Base-by-base conservation (phyloP, 163 green algal species). In the Scenedesmus sp. region DNA sequence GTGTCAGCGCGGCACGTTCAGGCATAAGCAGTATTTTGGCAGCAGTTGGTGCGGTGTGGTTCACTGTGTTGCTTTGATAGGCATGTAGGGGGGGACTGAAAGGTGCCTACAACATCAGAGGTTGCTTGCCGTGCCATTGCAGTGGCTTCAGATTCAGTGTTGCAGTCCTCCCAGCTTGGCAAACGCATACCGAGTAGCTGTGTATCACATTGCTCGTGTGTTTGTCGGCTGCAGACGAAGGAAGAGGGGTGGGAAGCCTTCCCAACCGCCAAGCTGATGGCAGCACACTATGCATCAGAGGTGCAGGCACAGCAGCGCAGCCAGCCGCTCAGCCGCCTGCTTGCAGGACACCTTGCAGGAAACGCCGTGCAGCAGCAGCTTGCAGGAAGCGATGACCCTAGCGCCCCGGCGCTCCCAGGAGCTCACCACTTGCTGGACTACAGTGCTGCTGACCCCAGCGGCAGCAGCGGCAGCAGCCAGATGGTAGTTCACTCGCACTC, bases 171-270 rank as follows among this genome's bases (percentile, higher is more conserved):
- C n/a, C 61, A 30, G 61, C 61, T 33, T 73, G 61, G 53, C 53
- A 30, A 13, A 68, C 15, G 16, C 16, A 7, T 68, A 68, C 18
- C 3, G 15, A 35, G 12, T 51, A 35, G 9, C 12, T 61, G 81
- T 91, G 24, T 51, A 61, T 35, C 83, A n/a, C n/a, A n/a, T n/a
- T n/a, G n/a, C n/a, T n/a, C n/a, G n/a, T 56, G n/a, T n/a, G 24
- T 89, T 46, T 20, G 61, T 42, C 37, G 91, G 16, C 70, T 94
- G 61, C 80, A 93, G 51, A 95, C 93, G 0, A 93, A 94, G 15
- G 56, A 93, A 4, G 95, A 96, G 43, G 96, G 94, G 18, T 98
- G 96, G 96, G 92, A 97, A 90, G 93, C 94, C 0, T 95, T 97
- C 53, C 94, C 94, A 16, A 88, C 92, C 35, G 65, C 84, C 37